These are phyloP conservation scores for Boletus albobrunnescens DNA, from an alignment of 1,284 basidiomycete species.

Conservation along the genomic window DNA sequence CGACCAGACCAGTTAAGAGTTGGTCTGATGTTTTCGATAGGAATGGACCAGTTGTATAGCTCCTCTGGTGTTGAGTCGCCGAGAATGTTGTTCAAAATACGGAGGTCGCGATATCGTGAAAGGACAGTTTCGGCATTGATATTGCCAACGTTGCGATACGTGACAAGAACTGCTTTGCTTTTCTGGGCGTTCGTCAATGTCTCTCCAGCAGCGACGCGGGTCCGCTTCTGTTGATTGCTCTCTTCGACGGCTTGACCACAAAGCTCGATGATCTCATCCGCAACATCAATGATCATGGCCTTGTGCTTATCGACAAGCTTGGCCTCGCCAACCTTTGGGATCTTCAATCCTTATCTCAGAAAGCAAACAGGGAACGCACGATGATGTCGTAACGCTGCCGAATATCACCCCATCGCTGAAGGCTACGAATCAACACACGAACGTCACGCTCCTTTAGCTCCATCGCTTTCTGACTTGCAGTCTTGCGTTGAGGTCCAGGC, in stretches of 20 bases:
- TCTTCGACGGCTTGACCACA: slow-evolving; percentile 84
- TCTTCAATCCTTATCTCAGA: slow-evolving; percentile 11
- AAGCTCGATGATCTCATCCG: slow-evolving; percentile 89
- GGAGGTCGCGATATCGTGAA: slow-evolving; percentile 85
- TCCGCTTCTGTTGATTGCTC: slow-evolving; percentile 77
- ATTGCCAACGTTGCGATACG: slow-evolving; percentile 84
- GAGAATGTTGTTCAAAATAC: slow-evolving; percentile 83
- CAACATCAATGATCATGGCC: slow-evolving; percentile 85
- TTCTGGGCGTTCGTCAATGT: slow-evolving; percentile 81
- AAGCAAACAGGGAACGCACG: slow-evolving; percentile 44
- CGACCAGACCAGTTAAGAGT: slow-evolving; percentile 95
- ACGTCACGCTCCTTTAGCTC: slow-evolving; percentile 97
- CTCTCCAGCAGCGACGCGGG: slow-evolving; percentile 78
- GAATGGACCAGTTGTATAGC: slow-evolving; percentile 79
- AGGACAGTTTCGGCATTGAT: slow-evolving; percentile 98
- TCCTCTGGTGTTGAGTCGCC: slow-evolving; percentile 59
- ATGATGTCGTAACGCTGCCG: slow-evolving; percentile 92
- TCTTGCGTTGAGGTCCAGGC: slow-evolving; percentile 70
- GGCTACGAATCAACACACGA: slow-evolving; percentile 90
- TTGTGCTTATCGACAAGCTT: slow-evolving; percentile 94
- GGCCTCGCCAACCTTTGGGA: slow-evolving; percentile 76
- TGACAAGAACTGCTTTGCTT: slow-evolving; percentile 93
- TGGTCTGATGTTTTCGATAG: slow-evolving; percentile 88
- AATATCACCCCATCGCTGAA: slow-evolving; percentile 98
- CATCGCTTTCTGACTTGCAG: slow-evolving; percentile 88